Conservation (phyloP, 1,284 basidiomycete genomes). For the Sanghuangporus sanghuang region DNA sequence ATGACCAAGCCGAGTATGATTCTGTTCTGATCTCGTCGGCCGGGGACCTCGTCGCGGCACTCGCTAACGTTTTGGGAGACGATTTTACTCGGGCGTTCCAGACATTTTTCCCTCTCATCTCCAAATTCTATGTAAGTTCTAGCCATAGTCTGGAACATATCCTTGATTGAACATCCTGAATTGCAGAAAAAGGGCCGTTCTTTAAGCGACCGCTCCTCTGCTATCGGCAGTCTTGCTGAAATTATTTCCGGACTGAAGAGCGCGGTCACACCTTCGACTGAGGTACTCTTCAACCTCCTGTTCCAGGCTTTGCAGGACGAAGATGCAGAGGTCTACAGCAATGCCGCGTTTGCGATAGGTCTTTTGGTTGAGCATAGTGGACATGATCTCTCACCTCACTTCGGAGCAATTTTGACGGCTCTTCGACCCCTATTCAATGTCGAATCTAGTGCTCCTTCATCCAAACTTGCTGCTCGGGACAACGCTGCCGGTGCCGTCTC, state of each 20-base stretch:
- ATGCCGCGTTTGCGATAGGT: slow-evolving; percentile 93
- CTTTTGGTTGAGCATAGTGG: slow-evolving; percentile 88
- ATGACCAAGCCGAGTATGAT: slow-evolving; percentile 94
- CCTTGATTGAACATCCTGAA: not conserved
- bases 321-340: slow-evolving; percentile 92
- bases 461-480: slow-evolving; percentile 84
- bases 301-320: slow-evolving; percentile 79
- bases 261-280: slow-evolving; percentile 83
- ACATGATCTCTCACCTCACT: slow-evolving; percentile 82
- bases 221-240: slow-evolving; percentile 93
- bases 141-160: not conserved
- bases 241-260: slow-evolving; percentile 91
- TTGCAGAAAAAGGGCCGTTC: slow-evolving; percentile 78
- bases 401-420: slow-evolving; percentile 71
- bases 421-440: slow-evolving; percentile 83
- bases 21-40: slow-evolving; percentile 93
- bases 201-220: slow-evolving; percentile 86
- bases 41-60: slow-evolving; percentile 88
- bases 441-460: slow-evolving; percentile 50
- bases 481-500: slow-evolving; percentile 94
- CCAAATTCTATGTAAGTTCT: slow-evolving; percentile 84
- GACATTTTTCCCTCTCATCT: slow-evolving; percentile 85
- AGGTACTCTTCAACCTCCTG: slow-evolving; percentile 80
- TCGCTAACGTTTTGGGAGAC: slow-evolving; percentile 81
- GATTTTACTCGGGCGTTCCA: slow-evolving; percentile 86